Conservation (phyloP, 1,139 yeast species). For the Candida glucosophila region DNA sequence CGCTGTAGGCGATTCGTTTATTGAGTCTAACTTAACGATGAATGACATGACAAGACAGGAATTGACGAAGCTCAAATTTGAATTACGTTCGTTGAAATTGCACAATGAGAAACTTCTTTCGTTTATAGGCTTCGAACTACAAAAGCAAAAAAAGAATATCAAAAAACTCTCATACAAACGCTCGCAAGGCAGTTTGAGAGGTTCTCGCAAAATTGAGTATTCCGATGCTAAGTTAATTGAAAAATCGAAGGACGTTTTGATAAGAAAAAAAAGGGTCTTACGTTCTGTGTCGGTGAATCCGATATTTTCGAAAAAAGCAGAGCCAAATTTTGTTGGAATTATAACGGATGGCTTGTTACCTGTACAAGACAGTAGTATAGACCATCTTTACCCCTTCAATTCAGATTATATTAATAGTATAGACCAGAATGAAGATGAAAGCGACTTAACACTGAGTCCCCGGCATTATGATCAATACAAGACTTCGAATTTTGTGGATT, state of each 20-base stretch:
- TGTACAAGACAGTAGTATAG: slow-evolving; percentile 22
- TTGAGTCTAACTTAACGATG: slow-evolving; percentile 18
- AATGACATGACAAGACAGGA: slow-evolving; percentile 41
- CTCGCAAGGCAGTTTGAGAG: slow-evolving; percentile 13
- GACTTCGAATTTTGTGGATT: slow-evolving; percentile 10
- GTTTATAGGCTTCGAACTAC: slow-evolving; percentile 50
- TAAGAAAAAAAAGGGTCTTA: slow-evolving; percentile 37
- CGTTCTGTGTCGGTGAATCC: slow-evolving; percentile 39
- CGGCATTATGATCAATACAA: slow-evolving; percentile 15
- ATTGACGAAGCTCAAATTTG: slow-evolving; percentile 44
- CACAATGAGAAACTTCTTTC: slow-evolving; percentile 51
- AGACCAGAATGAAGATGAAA: slow-evolving; percentile 21
- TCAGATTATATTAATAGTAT: slow-evolving; percentile 1
- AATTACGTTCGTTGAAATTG: slow-evolving; percentile 42
- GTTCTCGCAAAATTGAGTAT: slow-evolving; percentile 30
- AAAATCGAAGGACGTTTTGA: slow-evolving; percentile 31
- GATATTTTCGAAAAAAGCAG: slow-evolving; percentile 17
- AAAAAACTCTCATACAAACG: slow-evolving; percentile 33
- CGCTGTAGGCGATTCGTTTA: slow-evolving; percentile 24
- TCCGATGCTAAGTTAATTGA: slow-evolving; percentile 48
- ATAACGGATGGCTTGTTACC: slow-evolving; percentile 13
- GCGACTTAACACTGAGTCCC: slow-evolving; percentile 27
- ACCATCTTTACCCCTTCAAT: not conserved
- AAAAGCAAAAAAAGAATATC: slow-evolving; percentile 38
- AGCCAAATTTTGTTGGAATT: slow-evolving; percentile 8